Evolutionary conservation across 805 yeast species (phyloP), one percentile per base, ranked within the genome.

Genomic region (Teunomyces tritomae): DNA sequence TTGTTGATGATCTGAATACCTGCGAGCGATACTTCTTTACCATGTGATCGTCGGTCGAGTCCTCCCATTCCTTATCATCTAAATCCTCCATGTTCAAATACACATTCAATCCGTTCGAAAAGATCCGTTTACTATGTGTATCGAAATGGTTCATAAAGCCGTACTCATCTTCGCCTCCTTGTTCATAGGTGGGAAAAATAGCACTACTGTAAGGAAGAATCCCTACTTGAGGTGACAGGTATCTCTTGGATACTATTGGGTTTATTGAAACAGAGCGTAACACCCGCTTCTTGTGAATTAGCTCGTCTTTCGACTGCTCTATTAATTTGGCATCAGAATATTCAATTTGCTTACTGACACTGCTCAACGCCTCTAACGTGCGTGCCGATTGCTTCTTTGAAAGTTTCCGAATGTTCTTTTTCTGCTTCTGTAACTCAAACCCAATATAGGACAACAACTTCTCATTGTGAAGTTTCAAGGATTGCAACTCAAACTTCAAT

Each of bases 401-500:
- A 41, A 70, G 61, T 49, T 68, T 68, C 53, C 64, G 69, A 51
- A 71, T 72, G 61, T 62, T 70, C 52, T 64, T 68, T 62, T 67
- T 72, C 48, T 72, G 74, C 49, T 77, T 75, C 55, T 80, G 84
- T 42, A 78, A 63, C 50, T 79, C 75, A 51, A 78, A 80, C 8
- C 84, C 84, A 58, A 80, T 80, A 56, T 78, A 80, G 32, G 83
- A 77, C 47, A 78, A 67, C 32, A 80, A 65, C 56, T 80, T 79
- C 47, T 80, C 85, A 57, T 79, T 79, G 56, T 80, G 83, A 46
- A 79, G 60, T 52, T 75, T 73, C 50, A 80, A 62, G 8, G 83
- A 77, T 57, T 76, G 79, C 43, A 79, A 63, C 58, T 79, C 83
- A 58, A 80, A 80, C 50, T 73, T 72, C 53, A 79, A 65, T 55